Percentiles rank a stretch among this genome's conserved stretches.
These are phyloP conservation scores for Leptographium flavum DNA, from an alignment of 2,329 filamentous ascomycete genomes.

Conservation along the genomic window DNA sequence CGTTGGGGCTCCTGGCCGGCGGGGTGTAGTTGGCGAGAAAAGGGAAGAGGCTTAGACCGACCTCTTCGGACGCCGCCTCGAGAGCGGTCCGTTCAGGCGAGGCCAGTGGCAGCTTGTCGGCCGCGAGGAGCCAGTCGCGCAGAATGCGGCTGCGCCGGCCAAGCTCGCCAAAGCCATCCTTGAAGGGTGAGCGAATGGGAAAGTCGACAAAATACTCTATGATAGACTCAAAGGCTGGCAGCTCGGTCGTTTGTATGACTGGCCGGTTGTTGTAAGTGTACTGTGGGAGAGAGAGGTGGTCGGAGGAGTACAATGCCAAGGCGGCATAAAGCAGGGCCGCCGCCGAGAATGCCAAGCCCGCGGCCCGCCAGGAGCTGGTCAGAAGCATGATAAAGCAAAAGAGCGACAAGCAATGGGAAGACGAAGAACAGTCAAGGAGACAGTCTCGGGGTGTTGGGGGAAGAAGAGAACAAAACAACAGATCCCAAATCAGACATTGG, in stretches of 20 bases:
- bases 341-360: slow-evolving; percentile 1
- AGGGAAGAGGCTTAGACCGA: not conserved
- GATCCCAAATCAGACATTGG: too few relatives aligned
- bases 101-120: not conserved
- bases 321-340: not conserved
- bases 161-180: slow-evolving; percentile 1
- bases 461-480: not conserved
- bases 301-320: not conserved
- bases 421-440: not conserved
- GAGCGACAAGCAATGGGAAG: not conserved
- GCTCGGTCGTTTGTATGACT: not conserved
- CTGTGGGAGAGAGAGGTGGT: not conserved
- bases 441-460: too few relatives aligned
- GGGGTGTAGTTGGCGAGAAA: not conserved
- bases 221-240: not conserved
- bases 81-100: not conserved
- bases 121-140: not conserved
- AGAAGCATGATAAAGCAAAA: not conserved
- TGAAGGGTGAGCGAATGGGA: not conserved
- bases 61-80: not conserved
- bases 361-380: not conserved
- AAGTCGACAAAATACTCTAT: slow-evolving; percentile 2
- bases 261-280: not conserved
- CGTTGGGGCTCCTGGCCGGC: not conserved
- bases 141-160: slow-evolving; percentile 1